Base-by-base conservation (phyloP, 2,329 filamentous ascomycete species). In the Alternaria ventricosa region DNA sequence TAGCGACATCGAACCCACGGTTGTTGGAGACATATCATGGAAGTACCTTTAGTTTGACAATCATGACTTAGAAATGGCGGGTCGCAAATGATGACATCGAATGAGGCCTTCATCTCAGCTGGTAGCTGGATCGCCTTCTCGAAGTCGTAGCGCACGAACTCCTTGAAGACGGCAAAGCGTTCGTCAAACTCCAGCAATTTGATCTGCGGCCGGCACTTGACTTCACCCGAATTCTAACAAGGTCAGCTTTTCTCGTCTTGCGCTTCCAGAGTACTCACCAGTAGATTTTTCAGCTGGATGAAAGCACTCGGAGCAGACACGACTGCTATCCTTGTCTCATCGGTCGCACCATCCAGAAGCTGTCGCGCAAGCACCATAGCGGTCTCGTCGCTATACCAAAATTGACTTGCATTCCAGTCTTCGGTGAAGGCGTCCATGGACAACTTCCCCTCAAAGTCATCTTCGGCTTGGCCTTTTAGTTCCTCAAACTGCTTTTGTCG, bases 371-470 rank as follows among this genome's bases (percentile, higher is more conserved):
- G 80, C 6, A 84, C 74, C 2, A 78, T 84, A 0, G 92, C 92
- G 23, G 92, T 94, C 67, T 89, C 87, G 57, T 94, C 89, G 9
- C 88, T 88, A 76, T 93, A 93, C 92, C 92, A 96, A 74, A 96
- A 96, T 80, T 95, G 92, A 65, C 88, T 91, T 73, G 90, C 87
- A 74, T 94, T 92, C 92, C 92, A 96, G 78, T 95, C 90, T 79
- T 95, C 92, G 1, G 85, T 84, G 72, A 95, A 96, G 1, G 86
- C 83, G 28, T 91, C 88, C 87, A 95, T 95, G 44, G 81, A 85
- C 33, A 87, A 70, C 49, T 79, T 79, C 22, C 78, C 76, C 11
- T 81, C 78, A 63, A 84, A 84, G 13, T 85, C 83, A 50, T 86
- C 82, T 74, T 92, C 89, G 1, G 89, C 88, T 36, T 85, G 83